A percentile compares a stretch with the other conserved stretches of the same genome.
Evolutionary conservation across 495 filamentous ascomycete species (phyloP).

Genomic region (Lepraria neglecta): DNA sequence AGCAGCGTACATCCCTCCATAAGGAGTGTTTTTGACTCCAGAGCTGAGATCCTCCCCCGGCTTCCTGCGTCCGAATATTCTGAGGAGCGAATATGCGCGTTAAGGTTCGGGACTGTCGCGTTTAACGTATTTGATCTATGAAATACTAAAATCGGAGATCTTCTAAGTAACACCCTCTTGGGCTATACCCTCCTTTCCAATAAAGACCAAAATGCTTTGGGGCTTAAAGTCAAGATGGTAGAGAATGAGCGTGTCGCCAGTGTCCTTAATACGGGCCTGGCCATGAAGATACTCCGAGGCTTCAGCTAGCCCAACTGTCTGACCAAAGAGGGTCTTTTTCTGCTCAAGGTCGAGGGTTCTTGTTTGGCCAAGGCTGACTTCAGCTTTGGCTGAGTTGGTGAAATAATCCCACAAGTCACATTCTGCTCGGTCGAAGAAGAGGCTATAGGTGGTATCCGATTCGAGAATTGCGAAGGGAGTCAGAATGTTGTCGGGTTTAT

Average conservation of each 20-base stretch:
- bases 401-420: not conserved
- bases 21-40: not conserved
- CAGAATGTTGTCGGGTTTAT: not conserved
- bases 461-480: not conserved
- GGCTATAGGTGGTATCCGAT: not conserved
- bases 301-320: conserved; percentile 2
- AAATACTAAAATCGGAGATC: conserved; percentile 1
- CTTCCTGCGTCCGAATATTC: not conserved
- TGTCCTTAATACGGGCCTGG: not conserved
- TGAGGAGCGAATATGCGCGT: not conserved
- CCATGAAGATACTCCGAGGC: not conserved
- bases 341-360: not conserved
- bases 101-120: too few species aligned
- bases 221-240: conserved; percentile 5
- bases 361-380: too few species aligned
- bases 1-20: not conserved
- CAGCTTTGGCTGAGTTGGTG: too few species aligned
- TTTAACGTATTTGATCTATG: too few species aligned
- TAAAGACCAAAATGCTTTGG: not conserved
- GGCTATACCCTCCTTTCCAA: not conserved
- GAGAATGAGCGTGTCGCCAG: not conserved
- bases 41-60: not conserved
- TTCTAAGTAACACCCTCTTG: too few species aligned
- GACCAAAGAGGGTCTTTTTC: not conserved
- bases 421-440: conserved; percentile 1